Base-by-base conservation (phyloP, 192 early-diverging fungal species). In the Phycomyces nitens region DNA sequence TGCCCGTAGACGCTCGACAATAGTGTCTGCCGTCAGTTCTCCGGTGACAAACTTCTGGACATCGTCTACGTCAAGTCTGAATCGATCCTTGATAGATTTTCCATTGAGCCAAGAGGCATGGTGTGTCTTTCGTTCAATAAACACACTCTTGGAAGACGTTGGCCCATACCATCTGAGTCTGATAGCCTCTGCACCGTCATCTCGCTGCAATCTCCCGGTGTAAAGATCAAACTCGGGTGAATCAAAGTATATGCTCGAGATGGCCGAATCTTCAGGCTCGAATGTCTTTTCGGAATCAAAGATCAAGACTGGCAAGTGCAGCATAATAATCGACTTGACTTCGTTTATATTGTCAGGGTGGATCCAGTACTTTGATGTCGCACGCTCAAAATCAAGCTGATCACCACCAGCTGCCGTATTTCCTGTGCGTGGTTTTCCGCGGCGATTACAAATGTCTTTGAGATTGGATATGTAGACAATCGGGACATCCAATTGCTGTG, bases 211-310 rank as follows among this genome's bases (percentile, higher is more conserved):
- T 23, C 93, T 86, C 24, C 86, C 89, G 64, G 79, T 77, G 71
- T 94, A 97, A 53, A 94, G 80, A 52, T 94, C 92, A 66, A 94
- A 86, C 18, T 77, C 69, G 24, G 85, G 80, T 72, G 92, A 95
- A 75, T 97, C 94, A 73, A 91, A 87, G 78, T 97, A 97, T 52
- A 95, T 82, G 60, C 88, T 92, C 24, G 92, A 89, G 65, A 97
- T 83, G 38, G 87, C 82, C 39, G 82, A 82, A 18, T 88, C 82
- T 7, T 66, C 64, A 14, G 78, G 69, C 40, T 88, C 86, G 23
- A 92, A 94, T 10, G 15, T 56, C 38, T 65, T 65, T 16, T 58
- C 41, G 8, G 24, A 29, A 41, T 51, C 43, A 67, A 89, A 93
- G 23, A 92, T 82, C 20, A 92, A 81, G 24, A 93, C 85, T 11